Conservation (phyloP, 2,329 filamentous ascomycete species). For the Xenosphaeropsis pyriputrescens region DNA sequence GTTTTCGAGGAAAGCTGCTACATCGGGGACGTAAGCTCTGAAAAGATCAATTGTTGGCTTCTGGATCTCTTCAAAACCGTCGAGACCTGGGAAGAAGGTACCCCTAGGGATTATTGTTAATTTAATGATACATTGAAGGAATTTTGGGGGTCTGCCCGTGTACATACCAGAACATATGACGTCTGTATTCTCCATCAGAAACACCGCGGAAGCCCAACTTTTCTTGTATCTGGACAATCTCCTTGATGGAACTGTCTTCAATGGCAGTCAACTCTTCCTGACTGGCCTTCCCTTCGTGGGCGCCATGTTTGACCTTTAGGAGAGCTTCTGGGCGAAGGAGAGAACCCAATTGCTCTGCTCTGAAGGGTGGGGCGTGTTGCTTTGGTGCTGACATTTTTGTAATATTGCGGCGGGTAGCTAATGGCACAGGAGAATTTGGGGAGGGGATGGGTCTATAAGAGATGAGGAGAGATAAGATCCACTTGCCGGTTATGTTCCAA, state of each 20-base stretch:
- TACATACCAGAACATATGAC: slow-evolving; percentile 1
- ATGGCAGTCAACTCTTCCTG: slow-evolving; percentile 27
- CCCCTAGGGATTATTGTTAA: slow-evolving; percentile 14
- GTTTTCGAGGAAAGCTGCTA: slow-evolving; percentile 26
- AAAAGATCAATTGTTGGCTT: slow-evolving; percentile 22
- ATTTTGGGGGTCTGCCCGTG: background rate
- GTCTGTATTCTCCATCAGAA: slow-evolving; percentile 41
- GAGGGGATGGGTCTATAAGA: no score
- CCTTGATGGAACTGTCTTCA: slow-evolving; percentile 41
- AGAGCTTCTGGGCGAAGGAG: slow-evolving; percentile 43
- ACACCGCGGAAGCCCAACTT: slow-evolving; percentile 39
- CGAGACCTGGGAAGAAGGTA: slow-evolving; percentile 13
- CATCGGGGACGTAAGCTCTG: slow-evolving; percentile 23
- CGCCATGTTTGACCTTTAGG: slow-evolving; percentile 36
- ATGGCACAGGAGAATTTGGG: no score
- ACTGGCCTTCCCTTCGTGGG: slow-evolving; percentile 31
- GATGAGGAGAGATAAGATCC: no score
- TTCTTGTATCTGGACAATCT: slow-evolving; percentile 42
- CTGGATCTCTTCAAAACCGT: slow-evolving; percentile 13
- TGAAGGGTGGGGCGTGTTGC: slow-evolving; percentile 30
- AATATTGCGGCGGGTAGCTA: background rate
- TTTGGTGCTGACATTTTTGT: no score
- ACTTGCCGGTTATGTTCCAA: no score
- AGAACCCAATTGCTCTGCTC: slow-evolving; percentile 52
- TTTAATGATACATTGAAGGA: background rate